Evolutionary conservation across 108 stramenopile genomes (phyloP), one percentile per base, ranked within the genome.

Genomic region (Cyclotella sp.): DNA sequence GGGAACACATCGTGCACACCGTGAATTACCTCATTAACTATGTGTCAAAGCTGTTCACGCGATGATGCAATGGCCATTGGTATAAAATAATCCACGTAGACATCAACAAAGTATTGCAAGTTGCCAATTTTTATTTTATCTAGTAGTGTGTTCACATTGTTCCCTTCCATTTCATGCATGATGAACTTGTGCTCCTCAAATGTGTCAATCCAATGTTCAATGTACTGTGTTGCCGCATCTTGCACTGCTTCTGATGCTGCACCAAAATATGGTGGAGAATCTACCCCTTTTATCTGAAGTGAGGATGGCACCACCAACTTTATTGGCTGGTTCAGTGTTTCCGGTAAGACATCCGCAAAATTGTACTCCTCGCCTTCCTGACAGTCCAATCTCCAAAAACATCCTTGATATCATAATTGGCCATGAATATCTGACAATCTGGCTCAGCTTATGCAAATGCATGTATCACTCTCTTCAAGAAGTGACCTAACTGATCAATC

Each of bases 11-110:
- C 76, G 42, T 77, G 68, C 3, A 71, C 47, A 0, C 57, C 59
- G 0, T 71, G 59, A 30, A 77, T 58, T 10, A 40, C 8, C 9
- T 55, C 43, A 21, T 42, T 41, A 10, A n/a, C 29, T 4, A 68
- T 29, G 43, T 68, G 41, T 10, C 27, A 0, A 7, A 54, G 52
- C 34, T 68, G 28, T 5, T 52, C 34, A 4, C 52, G 51, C 3
- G 68, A 68, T 13, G 24, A 30, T 11, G 51, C 41, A 1, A 68
- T 68, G 30, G 70, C 70, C 1, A 70, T 14, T 3, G 22, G 12
- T 1, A 70, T 52, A 34, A 69, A 77, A 46, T 77, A 68, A 41
- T 77, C 68, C 14, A 77, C 76, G 44, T 69, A 70, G 3, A 71
- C 57, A 18, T 77, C 68, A 39, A 71, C 28, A 14, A 67, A 27